phyloP scores from a whole-genome alignment of 176 grass and related monocot genomes.

The Avena insularis region DNA sequence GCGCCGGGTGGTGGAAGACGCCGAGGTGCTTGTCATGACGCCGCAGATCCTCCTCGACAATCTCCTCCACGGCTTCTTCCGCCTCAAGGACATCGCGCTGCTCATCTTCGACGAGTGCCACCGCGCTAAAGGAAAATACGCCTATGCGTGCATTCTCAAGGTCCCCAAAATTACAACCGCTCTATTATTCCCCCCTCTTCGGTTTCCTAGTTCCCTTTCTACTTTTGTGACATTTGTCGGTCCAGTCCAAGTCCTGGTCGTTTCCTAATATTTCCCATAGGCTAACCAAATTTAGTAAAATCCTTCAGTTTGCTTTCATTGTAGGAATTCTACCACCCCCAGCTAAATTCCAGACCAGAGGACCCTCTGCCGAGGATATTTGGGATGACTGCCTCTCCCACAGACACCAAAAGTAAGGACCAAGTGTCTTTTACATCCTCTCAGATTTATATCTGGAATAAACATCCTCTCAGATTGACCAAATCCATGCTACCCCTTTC shows the following conservation, averaged over 20 bases:
- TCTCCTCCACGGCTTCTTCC: conserved; percentile 68
- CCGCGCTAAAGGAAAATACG: conserved; percentile 48
- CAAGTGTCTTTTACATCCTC: background rate
- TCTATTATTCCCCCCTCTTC: background rate
- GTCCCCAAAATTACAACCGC: conserved; percentile 24
- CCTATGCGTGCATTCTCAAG: conserved; percentile 79
- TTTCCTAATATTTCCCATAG: background rate
- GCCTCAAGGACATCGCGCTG: conserved; percentile 59
- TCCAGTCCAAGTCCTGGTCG: background rate
- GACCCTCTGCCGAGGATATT: conserved; percentile 74
- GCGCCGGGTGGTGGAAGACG: conserved; percentile 30
- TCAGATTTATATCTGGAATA: background rate
- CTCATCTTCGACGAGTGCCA: conserved; percentile 95
- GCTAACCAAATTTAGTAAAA: conserved; percentile 40
- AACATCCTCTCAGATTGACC: background rate
- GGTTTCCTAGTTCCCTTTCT: background rate
- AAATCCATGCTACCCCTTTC: conserved; percentile 18
- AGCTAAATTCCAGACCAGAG: conserved; percentile 42
- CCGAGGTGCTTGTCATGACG: conserved; percentile 88
- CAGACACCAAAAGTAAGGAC: conserved; percentile 63
- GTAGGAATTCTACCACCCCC: conserved; percentile 81
- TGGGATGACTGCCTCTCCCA: conserved; percentile 80
- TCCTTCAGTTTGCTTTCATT: conserved; percentile 32
- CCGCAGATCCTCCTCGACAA: conserved; percentile 86
- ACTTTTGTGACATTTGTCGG: background rate